Base-by-base conservation (phyloP, 352 stramenopile genomes). In the Globisporangium okanoganense region DNA sequence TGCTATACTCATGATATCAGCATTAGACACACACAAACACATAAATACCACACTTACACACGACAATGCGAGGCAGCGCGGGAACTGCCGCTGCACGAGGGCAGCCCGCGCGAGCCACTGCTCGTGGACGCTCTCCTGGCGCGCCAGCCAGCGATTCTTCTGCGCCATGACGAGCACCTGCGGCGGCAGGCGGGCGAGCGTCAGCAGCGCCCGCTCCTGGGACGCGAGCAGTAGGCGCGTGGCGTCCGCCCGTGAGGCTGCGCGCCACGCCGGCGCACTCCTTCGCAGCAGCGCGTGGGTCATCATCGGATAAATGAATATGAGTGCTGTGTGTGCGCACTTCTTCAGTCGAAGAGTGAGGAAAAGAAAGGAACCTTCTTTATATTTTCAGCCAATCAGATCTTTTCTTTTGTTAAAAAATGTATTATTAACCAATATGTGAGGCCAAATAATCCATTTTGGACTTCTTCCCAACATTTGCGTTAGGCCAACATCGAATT, bases 31-130 rank as follows among this genome's bases (percentile, higher is more conserved):
- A 44, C 6, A 2, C 3, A 50, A 8, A 41, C 12, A 24, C n/a
- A 14, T 22, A 14, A 20, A 38, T 13, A 49, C 4, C 3, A 25
- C 24, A 59, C 48, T 33, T 60, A 68, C 62, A 18, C 48, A 41
- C 6, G 62, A 68, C 4, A 62, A 27, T n/a, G 62, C 62, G 40
- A 68, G 62, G 10, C 62, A 68, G 10, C 48, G 62, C 6, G 56
- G 62, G 41, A 66, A 66, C 6, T 61, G 41, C 1, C 55, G 47
- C 9, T 51, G 48, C 35, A 41, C 25, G 38, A 41, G 40, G 13
- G 27, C 13, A 14, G 25, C 25, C 5, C 27, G 43, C 14, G 31
- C 25, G 29, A 60, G 24, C 62, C 60, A 66, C 40, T 56, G 22
- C 40, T 54, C 53, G 22, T 16, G 33, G 31, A 25, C 44, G 14